phyloP scores from a whole-genome alignment of 1,139 yeast genomes.

The Pichia terricola region DNA sequence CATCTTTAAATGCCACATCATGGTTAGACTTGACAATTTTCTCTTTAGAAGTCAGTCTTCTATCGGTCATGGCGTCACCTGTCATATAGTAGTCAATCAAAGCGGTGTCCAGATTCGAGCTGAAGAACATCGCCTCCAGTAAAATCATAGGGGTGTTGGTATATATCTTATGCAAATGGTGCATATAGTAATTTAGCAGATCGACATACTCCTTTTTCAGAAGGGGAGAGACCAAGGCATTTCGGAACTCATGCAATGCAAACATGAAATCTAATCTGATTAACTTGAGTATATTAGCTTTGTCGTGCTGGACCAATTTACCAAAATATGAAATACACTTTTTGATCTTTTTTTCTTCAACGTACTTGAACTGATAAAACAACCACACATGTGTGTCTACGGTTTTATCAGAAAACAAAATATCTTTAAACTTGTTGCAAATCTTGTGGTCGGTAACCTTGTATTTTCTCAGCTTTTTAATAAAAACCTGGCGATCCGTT shows the following conservation, averaged over 20 bases:
- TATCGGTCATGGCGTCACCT: conserved; percentile 34
- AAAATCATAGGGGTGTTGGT: conserved; percentile 37
- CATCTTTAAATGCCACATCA: conserved; percentile 12
- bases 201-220: conserved; percentile 50
- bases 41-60: conserved; percentile 3
- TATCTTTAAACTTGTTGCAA: conserved; percentile 15
- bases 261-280: conserved; percentile 69
- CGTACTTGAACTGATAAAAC: conserved; percentile 47
- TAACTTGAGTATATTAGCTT: conserved; percentile 51
- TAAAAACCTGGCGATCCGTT: no score
- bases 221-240: conserved; percentile 16
- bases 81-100: conserved; percentile 30
- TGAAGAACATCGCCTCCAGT: conserved; percentile 59
- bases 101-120: conserved; percentile 34
- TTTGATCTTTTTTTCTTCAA: conserved; percentile 52
- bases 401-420: conserved; percentile 19
- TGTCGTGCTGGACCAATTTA: conserved; percentile 54
- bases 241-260: conserved; percentile 36
- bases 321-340: conserved; percentile 64
- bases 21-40: conserved; percentile 7
- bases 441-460: background rate
- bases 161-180: conserved; percentile 43
- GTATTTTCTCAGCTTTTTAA: no score
- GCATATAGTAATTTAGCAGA: conserved; percentile 60
- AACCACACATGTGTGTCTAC: conserved; percentile 25